phyloP scores from a whole-genome alignment of 495 filamentous ascomycete genomes.

The Darksidea phi region DNA sequence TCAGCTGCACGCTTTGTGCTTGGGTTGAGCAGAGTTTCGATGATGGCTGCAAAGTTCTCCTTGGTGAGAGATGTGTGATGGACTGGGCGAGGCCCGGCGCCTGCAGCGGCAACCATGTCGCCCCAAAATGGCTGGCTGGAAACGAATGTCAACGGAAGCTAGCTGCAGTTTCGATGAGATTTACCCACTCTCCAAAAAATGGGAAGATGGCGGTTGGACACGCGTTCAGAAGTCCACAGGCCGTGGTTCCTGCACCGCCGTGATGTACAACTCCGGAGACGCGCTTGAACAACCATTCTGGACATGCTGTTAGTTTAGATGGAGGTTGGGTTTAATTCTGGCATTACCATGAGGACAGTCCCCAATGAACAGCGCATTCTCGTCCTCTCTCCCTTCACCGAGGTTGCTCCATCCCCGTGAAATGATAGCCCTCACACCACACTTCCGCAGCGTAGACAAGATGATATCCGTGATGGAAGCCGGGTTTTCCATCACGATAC shows the following conservation, averaged over 20 bases:
- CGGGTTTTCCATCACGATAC: conserved; percentile 86
- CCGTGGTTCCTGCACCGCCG: conserved; percentile 26
- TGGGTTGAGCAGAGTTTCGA: not conserved
- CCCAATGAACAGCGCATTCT: conserved; percentile 4
- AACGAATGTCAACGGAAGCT: not conserved
- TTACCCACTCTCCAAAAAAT: conserved; percentile 18
- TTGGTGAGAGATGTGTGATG: conserved; percentile 8
- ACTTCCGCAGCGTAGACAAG: not conserved
- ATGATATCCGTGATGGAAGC: conserved; percentile 62
- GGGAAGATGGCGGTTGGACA: conserved; percentile 16
- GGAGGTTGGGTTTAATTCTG: not conserved
- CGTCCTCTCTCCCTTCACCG: not conserved
- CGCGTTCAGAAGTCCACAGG: conserved; percentile 3
- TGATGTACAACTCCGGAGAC: conserved; percentile 20
- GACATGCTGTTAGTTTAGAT: not conserved
- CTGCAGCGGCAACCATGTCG: conserved; percentile 11
- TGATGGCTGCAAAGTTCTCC: not conserved
- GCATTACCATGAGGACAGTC: conserved; percentile 4
- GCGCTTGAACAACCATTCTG: conserved; percentile 21
- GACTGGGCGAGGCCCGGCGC: conserved; percentile 14
- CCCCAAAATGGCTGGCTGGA: conserved; percentile 24
- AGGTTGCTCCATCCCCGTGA: conserved; percentile 4
- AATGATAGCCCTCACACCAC: not conserved
- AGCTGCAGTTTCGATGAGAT: not conserved
- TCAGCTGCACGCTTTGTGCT: not conserved